These are phyloP conservation scores for Boechera retrofracta DNA, from an alignment of 345 rosid genomes.

Conservation along the genomic window DNA sequence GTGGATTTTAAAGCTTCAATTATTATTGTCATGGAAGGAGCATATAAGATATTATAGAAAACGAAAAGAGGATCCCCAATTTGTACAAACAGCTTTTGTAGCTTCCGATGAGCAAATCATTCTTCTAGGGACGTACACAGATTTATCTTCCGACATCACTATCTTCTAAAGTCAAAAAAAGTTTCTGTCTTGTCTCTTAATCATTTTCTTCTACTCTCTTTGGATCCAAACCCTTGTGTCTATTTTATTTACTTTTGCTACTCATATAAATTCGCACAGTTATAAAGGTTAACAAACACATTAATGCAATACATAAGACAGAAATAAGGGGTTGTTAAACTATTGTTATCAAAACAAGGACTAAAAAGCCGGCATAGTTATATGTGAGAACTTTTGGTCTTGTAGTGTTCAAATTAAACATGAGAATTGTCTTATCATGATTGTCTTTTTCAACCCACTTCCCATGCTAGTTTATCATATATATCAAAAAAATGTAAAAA, in stretches of 20 bases:
- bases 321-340: slow-evolving; percentile 1
- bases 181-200: slow-evolving; percentile 44
- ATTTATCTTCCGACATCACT: slow-evolving; percentile 48
- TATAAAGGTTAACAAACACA: slow-evolving; percentile 1
- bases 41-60: slow-evolving; percentile 13
- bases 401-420: slow-evolving; percentile 44
- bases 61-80: slow-evolving; percentile 39
- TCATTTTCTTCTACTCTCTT: slow-evolving; percentile 39
- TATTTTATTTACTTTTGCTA: slow-evolving; percentile 10
- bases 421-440: slow-evolving; percentile 38
- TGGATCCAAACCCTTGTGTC: slow-evolving; percentile 34
- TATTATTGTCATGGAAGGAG: slow-evolving; percentile 32
- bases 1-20: slow-evolving; percentile 30
- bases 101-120: slow-evolving; percentile 48
- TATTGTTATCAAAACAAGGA: slow-evolving; percentile 14
- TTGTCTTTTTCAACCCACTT: slow-evolving; percentile 40
- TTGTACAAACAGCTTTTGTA: slow-evolving; percentile 47
- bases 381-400: slow-evolving; percentile 38
- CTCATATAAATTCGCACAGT: slow-evolving; percentile 15
- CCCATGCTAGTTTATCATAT: slow-evolving; percentile 32
- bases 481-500: slow-evolving; percentile 5
- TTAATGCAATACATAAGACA: not conserved
- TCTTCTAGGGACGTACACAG: slow-evolving; percentile 49
- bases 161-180: slow-evolving; percentile 47
- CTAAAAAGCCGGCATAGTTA: slow-evolving; percentile 39